A percentile compares a stretch with the other conserved stretches of the same genome.
These are phyloP conservation scores for Leccinum subgranulosum DNA, from an alignment of 768 basidiomycete genomes.

Conservation along the genomic window DNA sequence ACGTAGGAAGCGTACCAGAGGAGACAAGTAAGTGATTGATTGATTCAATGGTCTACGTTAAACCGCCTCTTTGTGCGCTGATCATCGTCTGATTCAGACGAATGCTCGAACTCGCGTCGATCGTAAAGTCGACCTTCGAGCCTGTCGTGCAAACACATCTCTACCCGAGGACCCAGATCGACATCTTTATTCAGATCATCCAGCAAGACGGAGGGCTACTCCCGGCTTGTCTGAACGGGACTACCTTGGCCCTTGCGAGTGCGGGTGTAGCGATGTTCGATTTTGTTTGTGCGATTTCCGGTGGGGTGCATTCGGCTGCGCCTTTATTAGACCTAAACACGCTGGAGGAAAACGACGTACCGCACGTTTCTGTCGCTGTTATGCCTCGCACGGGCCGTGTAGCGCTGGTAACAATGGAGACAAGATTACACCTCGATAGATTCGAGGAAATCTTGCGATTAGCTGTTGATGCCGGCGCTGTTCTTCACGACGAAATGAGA, in stretches of 20 bases:
- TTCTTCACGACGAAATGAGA: conserved; percentile 85
- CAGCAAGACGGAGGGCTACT: conserved; percentile 93
- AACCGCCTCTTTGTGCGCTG: background rate
- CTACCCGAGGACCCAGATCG: conserved; percentile 93
- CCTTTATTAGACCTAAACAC: conserved; percentile 85
- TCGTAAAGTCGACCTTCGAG: conserved; percentile 93
- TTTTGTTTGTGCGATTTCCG: conserved; percentile 87
- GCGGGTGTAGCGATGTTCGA: conserved; percentile 90
- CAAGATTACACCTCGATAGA: conserved; percentile 86
- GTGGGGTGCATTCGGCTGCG: conserved; percentile 78
- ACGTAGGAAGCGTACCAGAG: conserved; percentile 67
- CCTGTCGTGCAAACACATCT: conserved; percentile 88
- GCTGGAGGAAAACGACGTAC: conserved; percentile 89
- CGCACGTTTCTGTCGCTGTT: conserved; percentile 83
- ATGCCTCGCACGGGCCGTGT: conserved; percentile 84
- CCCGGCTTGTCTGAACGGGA: conserved; percentile 90
- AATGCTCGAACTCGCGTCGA: conserved; percentile 79
- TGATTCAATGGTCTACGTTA: background rate
- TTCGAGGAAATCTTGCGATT: conserved; percentile 87
- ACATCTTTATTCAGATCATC: conserved; percentile 88
- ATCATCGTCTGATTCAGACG: conserved; percentile 49
- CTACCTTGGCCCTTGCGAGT: conserved; percentile 85
- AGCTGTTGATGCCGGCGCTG: conserved; percentile 71
- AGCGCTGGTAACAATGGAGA: conserved; percentile 91
- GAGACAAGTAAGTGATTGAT: conserved; percentile 73